Evolutionary conservation across 2,329 filamentous ascomycete species (phyloP).

Genomic region (Fusarium albidum): DNA sequence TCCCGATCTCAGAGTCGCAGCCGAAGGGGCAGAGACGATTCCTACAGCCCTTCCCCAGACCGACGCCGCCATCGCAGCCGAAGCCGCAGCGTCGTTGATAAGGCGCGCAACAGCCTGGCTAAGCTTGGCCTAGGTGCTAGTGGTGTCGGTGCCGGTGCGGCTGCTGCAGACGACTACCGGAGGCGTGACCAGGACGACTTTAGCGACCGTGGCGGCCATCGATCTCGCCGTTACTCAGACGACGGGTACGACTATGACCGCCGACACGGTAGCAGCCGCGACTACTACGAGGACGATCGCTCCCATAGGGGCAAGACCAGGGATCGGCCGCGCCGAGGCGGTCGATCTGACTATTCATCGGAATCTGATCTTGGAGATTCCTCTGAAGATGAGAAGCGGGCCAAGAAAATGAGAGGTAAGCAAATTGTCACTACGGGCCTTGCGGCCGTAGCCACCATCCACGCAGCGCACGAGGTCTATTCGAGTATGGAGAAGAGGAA

Average conservation of each 20-base stretch:
- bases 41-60: constrained; percentile 54
- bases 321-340: constrained; percentile 45
- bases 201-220: constrained; percentile 51
- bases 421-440: constrained; percentile 65
- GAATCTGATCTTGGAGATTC: constrained; percentile 66
- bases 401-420: constrained; percentile 69
- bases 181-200: constrained; percentile 56
- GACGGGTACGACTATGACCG: constrained; percentile 58
- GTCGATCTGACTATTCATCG: constrained; percentile 58
- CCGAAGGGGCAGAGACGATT: constrained; percentile 59
- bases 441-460: constrained; percentile 66
- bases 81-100: constrained; percentile 72
- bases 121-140: constrained; percentile 67
- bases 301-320: constrained; percentile 52
- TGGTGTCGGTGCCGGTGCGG: constrained; percentile 52
- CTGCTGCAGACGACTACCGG: constrained; percentile 47
- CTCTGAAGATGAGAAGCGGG: constrained; percentile 62
- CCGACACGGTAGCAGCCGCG: constrained; percentile 49
- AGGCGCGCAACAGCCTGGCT: constrained; percentile 67
- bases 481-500: constrained; percentile 66
- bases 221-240: constrained; percentile 51
- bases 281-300: constrained; percentile 58
- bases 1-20: constrained; percentile 64
- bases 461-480: constrained; percentile 67
- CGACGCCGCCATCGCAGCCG: constrained; percentile 58